These are phyloP conservation scores for Monosporozyma solicola DNA, from an alignment of 805 yeast species.

Conservation along the genomic window DNA sequence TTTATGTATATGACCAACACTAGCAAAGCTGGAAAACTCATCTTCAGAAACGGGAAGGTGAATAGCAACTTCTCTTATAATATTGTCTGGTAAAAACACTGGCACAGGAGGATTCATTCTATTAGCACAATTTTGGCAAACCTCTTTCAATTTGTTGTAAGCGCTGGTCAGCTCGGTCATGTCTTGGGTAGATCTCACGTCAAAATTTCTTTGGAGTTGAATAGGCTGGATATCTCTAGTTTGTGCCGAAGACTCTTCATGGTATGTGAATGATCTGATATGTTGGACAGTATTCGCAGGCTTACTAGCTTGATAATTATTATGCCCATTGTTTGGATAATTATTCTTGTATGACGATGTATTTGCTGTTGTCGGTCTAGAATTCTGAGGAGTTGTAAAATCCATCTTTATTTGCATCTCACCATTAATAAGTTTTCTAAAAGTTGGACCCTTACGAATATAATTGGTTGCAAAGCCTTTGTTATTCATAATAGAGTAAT, in stretches of 20 bases:
- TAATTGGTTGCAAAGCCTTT: slow-evolving; percentile 81
- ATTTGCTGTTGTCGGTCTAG: slow-evolving; percentile 14
- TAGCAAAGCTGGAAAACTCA: slow-evolving; percentile 18
- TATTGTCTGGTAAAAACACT: slow-evolving; percentile 18
- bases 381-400: slow-evolving; percentile 31
- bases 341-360: not conserved
- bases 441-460: slow-evolving; percentile 50
- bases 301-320: not conserved
- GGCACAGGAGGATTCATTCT: slow-evolving; percentile 19
- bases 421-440: slow-evolving; percentile 39
- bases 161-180: slow-evolving; percentile 17
- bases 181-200: slow-evolving; percentile 17
- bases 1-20: slow-evolving; percentile 12
- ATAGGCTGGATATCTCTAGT: slow-evolving; percentile 8
- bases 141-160: slow-evolving; percentile 17
- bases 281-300: not conserved
- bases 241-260: not conserved
- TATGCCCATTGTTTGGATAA: not conserved
- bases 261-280: slow-evolving; percentile 7
- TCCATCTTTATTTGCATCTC: slow-evolving; percentile 41
- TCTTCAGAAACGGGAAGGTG: slow-evolving; percentile 19
- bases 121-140: slow-evolving; percentile 15
- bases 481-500: slow-evolving; percentile 62
- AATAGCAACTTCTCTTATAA: slow-evolving; percentile 20
- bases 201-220: slow-evolving; percentile 7